Conservation (phyloP, 768 basidiomycete species). For the Hygrocybe coccinea region DNA sequence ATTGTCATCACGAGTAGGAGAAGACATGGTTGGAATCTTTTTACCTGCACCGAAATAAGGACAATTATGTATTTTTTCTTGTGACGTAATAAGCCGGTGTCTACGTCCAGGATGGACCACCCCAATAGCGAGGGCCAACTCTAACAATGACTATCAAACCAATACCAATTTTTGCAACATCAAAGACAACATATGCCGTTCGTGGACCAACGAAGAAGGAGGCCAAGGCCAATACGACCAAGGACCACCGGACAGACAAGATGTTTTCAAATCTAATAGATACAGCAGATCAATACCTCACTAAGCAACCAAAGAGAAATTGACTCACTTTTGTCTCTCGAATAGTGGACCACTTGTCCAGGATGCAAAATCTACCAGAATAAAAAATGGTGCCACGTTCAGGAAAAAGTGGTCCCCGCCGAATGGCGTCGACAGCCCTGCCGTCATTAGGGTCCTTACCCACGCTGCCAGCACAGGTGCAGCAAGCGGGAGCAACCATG, state of each 20-base stretch:
- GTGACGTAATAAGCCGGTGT: background rate
- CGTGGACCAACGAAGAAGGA: conserved; percentile 69
- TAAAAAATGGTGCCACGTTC: conserved; percentile 57
- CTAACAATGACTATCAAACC: conserved; percentile 42
- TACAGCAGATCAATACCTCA: conserved; percentile 10
- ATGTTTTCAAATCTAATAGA: conserved; percentile 35
- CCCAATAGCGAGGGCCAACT: conserved; percentile 50
- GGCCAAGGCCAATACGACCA: conserved; percentile 43
- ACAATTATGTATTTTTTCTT: background rate
- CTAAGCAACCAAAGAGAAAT: conserved; percentile 4
- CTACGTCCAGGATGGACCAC: conserved; percentile 18
- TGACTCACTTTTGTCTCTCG: conserved; percentile 38
- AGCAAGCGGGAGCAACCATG: conserved; percentile 72
- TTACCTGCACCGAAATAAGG: background rate
- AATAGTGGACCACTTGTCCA: conserved; percentile 43
- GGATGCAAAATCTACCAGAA: conserved; percentile 58
- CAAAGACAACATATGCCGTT: conserved; percentile 60
- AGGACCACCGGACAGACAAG: conserved; percentile 49
- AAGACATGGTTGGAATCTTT: conserved; percentile 29
- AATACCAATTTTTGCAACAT: conserved; percentile 48
- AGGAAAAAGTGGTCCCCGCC: conserved; percentile 74
- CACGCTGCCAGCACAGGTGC: conserved; percentile 82
- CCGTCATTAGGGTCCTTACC: conserved; percentile 79
- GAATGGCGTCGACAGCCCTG: conserved; percentile 75
- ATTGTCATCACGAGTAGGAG: conserved; percentile 31